Evolutionary conservation across 768 basidiomycete genomes (phyloP).

Genomic region (Rhodosporidiobolus sp.): DNA sequence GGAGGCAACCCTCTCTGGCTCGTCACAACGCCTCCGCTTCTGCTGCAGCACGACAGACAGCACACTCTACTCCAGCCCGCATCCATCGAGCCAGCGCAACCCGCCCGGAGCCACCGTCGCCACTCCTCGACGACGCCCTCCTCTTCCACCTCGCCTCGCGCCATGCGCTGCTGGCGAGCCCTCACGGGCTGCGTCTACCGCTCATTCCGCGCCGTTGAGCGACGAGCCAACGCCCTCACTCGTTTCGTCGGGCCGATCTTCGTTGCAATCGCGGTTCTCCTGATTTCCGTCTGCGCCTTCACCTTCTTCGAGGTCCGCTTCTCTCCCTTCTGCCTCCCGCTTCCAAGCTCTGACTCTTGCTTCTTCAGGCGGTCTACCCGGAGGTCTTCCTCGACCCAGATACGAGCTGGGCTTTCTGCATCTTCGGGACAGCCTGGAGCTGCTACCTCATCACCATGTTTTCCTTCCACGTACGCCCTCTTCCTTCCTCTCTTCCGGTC

Average conservation of each 20-base stretch:
- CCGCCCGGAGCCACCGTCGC: too few species aligned
- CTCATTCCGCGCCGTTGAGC: conserved; percentile 14
- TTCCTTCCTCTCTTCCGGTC: background rate
- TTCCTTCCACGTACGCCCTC: conserved; percentile 34
- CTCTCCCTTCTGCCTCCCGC: conserved; percentile 7
- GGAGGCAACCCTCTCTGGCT: too few species aligned
- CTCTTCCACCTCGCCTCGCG: too few species aligned
- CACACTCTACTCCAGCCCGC: too few species aligned
- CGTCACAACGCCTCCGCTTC: background rate
- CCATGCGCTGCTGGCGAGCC: background rate
- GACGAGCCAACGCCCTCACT: conserved; percentile 54
- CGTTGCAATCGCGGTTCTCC: conserved; percentile 69
- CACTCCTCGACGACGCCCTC: too few species aligned
- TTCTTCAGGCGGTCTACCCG: conserved; percentile 30
- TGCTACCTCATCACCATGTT: conserved; percentile 37
- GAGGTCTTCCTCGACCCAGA: conserved; percentile 23
- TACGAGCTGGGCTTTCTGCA: conserved; percentile 1
- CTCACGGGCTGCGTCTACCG: conserved; percentile 1
- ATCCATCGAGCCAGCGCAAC: too few species aligned
- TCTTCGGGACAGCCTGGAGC: conserved; percentile 23
- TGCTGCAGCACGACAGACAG: too few species aligned
- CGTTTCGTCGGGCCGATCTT: conserved; percentile 91
- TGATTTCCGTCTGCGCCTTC: conserved; percentile 66
- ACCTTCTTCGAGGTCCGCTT: conserved; percentile 69
- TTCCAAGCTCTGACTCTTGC: background rate